Evolutionary conservation across 805 yeast genomes (phyloP).

Genomic region (Candida mattraensis): DNA sequence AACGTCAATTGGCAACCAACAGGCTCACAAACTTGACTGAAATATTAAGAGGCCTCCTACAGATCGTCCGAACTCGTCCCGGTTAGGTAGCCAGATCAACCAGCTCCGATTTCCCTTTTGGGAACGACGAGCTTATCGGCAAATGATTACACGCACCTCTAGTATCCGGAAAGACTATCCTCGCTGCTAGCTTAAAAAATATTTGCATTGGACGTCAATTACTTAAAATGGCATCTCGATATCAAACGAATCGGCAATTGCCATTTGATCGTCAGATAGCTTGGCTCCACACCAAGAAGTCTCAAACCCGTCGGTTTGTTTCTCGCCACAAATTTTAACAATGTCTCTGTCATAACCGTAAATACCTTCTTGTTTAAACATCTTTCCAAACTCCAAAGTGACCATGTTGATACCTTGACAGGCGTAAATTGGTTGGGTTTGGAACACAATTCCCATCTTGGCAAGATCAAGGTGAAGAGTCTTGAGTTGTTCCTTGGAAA

Average conservation of each 20-base stretch:
- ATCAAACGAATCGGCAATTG: slow-evolving; percentile 20
- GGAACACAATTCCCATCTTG: slow-evolving; percentile 52
- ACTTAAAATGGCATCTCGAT: slow-evolving; percentile 14
- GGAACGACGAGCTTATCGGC: no score
- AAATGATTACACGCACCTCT: slow-evolving; percentile 4
- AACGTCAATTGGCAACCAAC: no score
- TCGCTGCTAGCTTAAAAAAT: background rate
- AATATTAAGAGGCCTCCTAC: no score
- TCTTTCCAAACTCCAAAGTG: slow-evolving; percentile 49
- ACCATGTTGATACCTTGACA: slow-evolving; percentile 59
- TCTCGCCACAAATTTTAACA: slow-evolving; percentile 13
- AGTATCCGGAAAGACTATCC: slow-evolving; percentile 4
- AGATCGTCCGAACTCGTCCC: no score
- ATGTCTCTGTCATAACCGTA: slow-evolving; percentile 33
- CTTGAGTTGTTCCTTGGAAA: slow-evolving; percentile 44
- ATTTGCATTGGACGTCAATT: background rate
- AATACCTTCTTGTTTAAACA: slow-evolving; percentile 57
- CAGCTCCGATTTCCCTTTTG: slow-evolving; percentile 2
- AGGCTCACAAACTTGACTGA: no score
- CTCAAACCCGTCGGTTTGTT: slow-evolving; percentile 21
- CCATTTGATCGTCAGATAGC: slow-evolving; percentile 22
- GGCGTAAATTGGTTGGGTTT: slow-evolving; percentile 50
- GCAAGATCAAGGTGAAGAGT: slow-evolving; percentile 56
- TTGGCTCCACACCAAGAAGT: slow-evolving; percentile 25
- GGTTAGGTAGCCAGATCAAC: no score